A percentile compares a stretch with the other conserved stretches of the same genome.
phyloP scores from a whole-genome alignment of 306 rosid genomes.

The Potentilla sterilis region DNA sequence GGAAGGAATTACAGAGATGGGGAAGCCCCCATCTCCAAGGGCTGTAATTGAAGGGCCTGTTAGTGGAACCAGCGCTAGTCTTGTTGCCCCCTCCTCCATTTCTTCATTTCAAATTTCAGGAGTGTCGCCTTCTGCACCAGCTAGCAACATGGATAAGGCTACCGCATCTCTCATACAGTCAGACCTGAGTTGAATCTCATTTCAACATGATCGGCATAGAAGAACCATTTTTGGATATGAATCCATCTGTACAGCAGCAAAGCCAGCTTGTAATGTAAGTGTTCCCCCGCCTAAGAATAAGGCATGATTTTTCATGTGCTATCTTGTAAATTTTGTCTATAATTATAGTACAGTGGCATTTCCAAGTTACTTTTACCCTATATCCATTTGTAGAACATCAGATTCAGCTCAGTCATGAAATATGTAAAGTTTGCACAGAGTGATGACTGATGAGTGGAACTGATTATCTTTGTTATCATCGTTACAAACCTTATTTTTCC shows the following conservation, averaged over 20 bases:
- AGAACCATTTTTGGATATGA: neutral
- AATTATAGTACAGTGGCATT: neutral
- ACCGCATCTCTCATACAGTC: constrained; percentile 40
- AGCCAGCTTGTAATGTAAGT: neutral
- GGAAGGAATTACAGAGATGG: constrained; percentile 62
- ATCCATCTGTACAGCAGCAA: neutral
- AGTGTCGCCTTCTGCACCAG: constrained; percentile 25
- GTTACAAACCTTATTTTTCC: neutral
- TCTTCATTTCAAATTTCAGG: constrained; percentile 34
- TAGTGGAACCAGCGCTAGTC: constrained; percentile 38
- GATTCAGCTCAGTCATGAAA: neutral
- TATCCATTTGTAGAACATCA: neutral
- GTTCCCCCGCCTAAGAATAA: neutral
- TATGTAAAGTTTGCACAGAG: neutral
- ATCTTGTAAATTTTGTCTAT: neutral
- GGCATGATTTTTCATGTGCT: neutral
- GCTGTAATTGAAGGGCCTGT: constrained; percentile 36
- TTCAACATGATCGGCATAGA: neutral
- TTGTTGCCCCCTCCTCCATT: constrained; percentile 37
- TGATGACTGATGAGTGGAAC: neutral
- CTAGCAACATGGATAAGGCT: constrained; percentile 40
- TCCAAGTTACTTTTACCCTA: neutral
- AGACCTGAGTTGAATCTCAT: constrained; percentile 13
- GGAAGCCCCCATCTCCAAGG: constrained; percentile 57
- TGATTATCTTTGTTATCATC: neutral